Conservation (phyloP, 352 stramenopile species). For the Aphanomyces astaci region DNA sequence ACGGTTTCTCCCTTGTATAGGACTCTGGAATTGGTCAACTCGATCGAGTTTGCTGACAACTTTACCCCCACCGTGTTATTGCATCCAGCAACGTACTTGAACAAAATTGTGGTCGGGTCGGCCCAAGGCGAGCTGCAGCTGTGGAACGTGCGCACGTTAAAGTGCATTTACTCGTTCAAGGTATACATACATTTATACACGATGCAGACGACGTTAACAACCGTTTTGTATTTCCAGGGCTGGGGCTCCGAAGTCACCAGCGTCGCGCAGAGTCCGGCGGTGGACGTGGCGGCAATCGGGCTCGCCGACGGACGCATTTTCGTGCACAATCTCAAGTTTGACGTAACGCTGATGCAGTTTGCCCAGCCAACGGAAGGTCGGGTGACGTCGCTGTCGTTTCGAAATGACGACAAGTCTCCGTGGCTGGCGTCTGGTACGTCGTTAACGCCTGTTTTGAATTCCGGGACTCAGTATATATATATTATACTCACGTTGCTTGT, state of each 20-base stretch:
- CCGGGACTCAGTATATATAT: not conserved
- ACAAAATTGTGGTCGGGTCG: constrained; percentile 89
- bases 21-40: constrained; percentile 48
- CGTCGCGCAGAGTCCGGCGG: constrained; percentile 80
- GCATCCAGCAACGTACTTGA: constrained; percentile 90
- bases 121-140: constrained; percentile 75
- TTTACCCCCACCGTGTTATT: constrained; percentile 76
- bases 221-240: constrained; percentile 18
- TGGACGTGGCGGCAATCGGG: constrained; percentile 84
- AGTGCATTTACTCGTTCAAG: constrained; percentile 83
- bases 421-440: constrained; percentile 41
- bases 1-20: constrained; percentile 26
- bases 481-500: not conserved
- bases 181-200: constrained; percentile 1
- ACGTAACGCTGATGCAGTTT: constrained; percentile 76
- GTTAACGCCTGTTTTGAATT: not conserved
- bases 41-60: constrained; percentile 37
- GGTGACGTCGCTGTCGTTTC: constrained; percentile 84
- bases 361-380: constrained; percentile 54
- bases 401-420: constrained; percentile 66
- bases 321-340: constrained; percentile 82
- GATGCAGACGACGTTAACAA: constrained; percentile 5
- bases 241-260: constrained; percentile 58
- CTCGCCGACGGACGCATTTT: constrained; percentile 73
- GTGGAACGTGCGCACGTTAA: constrained; percentile 88